Evolutionary conservation across 176 grass and related monocot genomes (phyloP).

Genomic region (Chrysopogon serrulatus): DNA sequence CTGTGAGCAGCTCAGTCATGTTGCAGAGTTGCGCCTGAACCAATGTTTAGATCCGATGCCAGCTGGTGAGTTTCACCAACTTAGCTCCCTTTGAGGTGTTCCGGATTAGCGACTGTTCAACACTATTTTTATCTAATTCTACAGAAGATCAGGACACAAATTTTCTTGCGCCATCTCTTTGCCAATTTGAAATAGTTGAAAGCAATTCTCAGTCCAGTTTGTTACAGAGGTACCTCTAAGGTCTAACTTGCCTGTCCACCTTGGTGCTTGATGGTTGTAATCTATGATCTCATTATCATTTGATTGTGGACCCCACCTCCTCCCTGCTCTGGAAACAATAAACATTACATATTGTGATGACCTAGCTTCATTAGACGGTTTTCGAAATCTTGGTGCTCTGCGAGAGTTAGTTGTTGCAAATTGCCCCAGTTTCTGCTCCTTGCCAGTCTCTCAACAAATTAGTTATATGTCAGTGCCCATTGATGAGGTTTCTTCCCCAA

Average conservation of each 20-base stretch:
- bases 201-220: conserved; percentile 21
- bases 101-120: conserved; percentile 26
- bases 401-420: conserved; percentile 29
- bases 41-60: conserved; percentile 25
- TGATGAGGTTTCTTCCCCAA: conserved; percentile 37
- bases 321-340: conserved; percentile 25
- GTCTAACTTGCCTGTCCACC: conserved; percentile 7
- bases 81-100: conserved; percentile 38
- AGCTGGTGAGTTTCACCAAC: conserved; percentile 17
- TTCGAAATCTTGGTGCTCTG: conserved; percentile 28
- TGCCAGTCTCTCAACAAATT: conserved; percentile 39
- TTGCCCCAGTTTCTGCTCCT: conserved; percentile 25
- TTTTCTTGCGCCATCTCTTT: conserved; percentile 31
- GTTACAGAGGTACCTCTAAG: conserved; percentile 24
- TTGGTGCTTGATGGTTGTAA: conserved; percentile 22
- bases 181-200: conserved; percentile 29
- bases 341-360: conserved; percentile 36
- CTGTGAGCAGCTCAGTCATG: conserved; percentile 18
- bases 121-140: not conserved
- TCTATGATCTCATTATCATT: conserved; percentile 28
- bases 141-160: not conserved
- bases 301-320: conserved; percentile 10
- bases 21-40: conserved; percentile 28
- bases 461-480: conserved; percentile 27
- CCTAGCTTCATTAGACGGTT: conserved; percentile 36